Conservation (phyloP, 2,329 filamentous ascomycete species). For the Monilinia aucupariae region DNA sequence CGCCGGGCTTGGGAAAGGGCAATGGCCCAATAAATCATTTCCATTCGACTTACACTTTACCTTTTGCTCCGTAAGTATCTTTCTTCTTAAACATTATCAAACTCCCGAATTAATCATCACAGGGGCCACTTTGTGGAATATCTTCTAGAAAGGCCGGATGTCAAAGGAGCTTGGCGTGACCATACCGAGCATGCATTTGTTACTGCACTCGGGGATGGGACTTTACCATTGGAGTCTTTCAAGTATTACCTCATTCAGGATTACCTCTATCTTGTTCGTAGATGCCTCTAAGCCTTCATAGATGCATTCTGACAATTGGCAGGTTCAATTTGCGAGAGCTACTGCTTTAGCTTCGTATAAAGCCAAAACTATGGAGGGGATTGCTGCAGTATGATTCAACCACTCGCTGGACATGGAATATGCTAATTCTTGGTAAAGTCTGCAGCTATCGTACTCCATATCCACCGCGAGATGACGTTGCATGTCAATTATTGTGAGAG, state of each 20-base stretch:
- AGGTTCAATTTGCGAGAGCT: slow-evolving; percentile 83
- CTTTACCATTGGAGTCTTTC: slow-evolving; percentile 69
- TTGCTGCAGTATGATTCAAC: slow-evolving; percentile 53
- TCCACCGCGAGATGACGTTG: slow-evolving; percentile 72
- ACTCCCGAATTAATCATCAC: background rate
- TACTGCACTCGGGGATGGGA: slow-evolving; percentile 66
- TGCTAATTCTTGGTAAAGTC: slow-evolving; percentile 40
- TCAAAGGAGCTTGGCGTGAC: slow-evolving; percentile 66
- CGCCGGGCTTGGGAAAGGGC: slow-evolving; percentile 48
- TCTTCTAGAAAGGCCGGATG: slow-evolving; percentile 66
- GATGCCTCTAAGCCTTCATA: background rate
- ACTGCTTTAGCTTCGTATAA: slow-evolving; percentile 86
- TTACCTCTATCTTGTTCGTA: slow-evolving; percentile 74
- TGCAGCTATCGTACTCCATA: slow-evolving; percentile 67
- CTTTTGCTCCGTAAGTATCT: slow-evolving; percentile 52
- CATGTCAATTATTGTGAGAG: slow-evolving; percentile 77
- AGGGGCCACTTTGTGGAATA: slow-evolving; percentile 81
- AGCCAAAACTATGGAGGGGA: slow-evolving; percentile 65
- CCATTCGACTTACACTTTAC: slow-evolving; percentile 62
- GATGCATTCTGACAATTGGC: background rate
- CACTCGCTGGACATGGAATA: background rate
- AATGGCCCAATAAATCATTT: slow-evolving; percentile 75
- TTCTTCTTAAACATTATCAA: background rate
- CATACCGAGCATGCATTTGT: slow-evolving; percentile 84
- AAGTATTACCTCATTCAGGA: slow-evolving; percentile 89